phyloP scores from a whole-genome alignment of 2,329 filamentous ascomycete species.

The Penicillium sumatraense region DNA sequence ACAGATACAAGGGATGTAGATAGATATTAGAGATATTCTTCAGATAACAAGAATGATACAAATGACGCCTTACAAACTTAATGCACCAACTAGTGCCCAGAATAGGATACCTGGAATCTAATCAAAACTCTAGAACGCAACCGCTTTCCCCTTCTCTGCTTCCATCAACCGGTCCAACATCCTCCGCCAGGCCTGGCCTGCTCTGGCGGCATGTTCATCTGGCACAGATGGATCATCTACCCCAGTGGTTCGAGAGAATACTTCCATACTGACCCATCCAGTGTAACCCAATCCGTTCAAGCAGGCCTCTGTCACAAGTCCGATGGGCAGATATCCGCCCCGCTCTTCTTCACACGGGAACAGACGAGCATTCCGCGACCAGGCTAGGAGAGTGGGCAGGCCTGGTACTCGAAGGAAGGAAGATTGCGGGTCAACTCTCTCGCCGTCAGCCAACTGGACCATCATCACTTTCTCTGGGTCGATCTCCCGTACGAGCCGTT shows the following conservation, averaged over 20 bases:
- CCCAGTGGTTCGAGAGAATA: conserved; percentile 65
- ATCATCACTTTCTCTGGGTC: conserved; percentile 71
- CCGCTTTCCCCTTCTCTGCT: background rate
- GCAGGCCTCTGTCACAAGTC: conserved; percentile 63
- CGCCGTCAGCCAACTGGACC: conserved; percentile 75
- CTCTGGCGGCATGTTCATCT: conserved; percentile 58
- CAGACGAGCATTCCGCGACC: conserved; percentile 73
- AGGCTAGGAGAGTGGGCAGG: conserved; percentile 70
- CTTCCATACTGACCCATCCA: conserved; percentile 72
- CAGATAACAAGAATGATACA: background rate
- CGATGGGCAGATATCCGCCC: conserved; percentile 70
- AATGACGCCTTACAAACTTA: background rate
- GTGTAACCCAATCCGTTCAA: conserved; percentile 64
- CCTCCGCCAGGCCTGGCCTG: conserved; percentile 22
- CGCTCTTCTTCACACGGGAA: conserved; percentile 66
- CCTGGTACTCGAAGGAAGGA: conserved; percentile 58
- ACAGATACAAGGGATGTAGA: background rate
- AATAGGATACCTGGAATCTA: background rate
- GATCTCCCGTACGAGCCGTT: conserved; percentile 58
- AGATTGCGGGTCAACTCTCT: conserved; percentile 62
- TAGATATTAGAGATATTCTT: background rate
- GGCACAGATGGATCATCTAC: conserved; percentile 59
- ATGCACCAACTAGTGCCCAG: background rate
- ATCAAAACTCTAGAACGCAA: background rate
- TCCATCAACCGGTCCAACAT: conserved; percentile 15